Percentiles rank a stretch among this genome's conserved stretches.
Conservation (phyloP, 2,329 filamentous ascomycete genomes). For the Gyromitra esculenta region DNA sequence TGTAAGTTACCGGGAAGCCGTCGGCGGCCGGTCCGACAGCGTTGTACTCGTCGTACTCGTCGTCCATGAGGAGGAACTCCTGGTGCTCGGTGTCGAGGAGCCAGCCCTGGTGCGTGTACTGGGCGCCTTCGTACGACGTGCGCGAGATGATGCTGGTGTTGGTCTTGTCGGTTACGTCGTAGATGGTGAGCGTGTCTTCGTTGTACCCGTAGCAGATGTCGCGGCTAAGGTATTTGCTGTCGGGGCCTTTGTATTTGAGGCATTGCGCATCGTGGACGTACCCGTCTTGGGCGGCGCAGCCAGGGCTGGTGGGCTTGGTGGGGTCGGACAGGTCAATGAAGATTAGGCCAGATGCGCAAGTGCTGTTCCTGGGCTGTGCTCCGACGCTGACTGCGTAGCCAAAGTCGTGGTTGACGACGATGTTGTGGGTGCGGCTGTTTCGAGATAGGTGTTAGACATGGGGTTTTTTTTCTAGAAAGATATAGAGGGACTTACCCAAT, state of each 20-base stretch:
- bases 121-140: slow-evolving; percentile 67
- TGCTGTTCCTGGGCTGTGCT: slow-evolving; percentile 58
- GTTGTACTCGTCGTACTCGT: slow-evolving; percentile 62
- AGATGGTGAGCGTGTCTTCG: slow-evolving; percentile 64
- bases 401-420: slow-evolving; percentile 66
- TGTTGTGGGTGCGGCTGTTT: slow-evolving; percentile 60
- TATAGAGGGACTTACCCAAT: slow-evolving; percentile 36
- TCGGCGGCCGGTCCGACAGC: slow-evolving; percentile 59
- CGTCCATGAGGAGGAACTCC: slow-evolving; percentile 62
- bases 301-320: slow-evolving; percentile 66
- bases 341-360: slow-evolving; percentile 68
- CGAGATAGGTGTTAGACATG: slow-evolving; percentile 12
- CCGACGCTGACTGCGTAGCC: slow-evolving; percentile 62
- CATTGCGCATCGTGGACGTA: slow-evolving; percentile 73
- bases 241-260: slow-evolving; percentile 60
- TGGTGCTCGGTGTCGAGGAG: slow-evolving; percentile 64
- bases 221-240: slow-evolving; percentile 55
- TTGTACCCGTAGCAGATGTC: slow-evolving; percentile 58
- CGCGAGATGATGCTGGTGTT: slow-evolving; percentile 64
- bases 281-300: slow-evolving; percentile 67
- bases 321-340: slow-evolving; percentile 69
- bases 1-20: slow-evolving; percentile 60
- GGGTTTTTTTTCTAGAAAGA: neutral
- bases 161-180: slow-evolving; percentile 65
- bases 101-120: slow-evolving; percentile 70